Evolutionary conservation across 805 yeast genomes (phyloP).

Genomic region (Wickerhamiella alocasiicola): DNA sequence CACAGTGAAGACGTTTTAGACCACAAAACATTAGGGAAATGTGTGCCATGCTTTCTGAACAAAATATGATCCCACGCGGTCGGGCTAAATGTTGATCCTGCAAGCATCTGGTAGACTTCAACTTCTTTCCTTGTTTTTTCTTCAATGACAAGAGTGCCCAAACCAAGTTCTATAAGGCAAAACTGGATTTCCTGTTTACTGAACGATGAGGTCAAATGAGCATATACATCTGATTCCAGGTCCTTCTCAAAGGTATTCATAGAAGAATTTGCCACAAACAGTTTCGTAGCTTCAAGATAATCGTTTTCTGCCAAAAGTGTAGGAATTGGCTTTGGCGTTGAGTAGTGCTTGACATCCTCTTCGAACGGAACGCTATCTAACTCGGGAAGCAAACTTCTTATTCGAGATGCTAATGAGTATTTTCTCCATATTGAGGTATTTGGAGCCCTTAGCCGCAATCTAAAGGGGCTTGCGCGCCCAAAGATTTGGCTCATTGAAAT

Average conservation of each 20-base stretch:
- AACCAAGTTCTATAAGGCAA: slow-evolving; percentile 9
- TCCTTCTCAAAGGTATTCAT: not conserved
- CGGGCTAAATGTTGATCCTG: not conserved
- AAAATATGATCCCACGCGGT: slow-evolving; percentile 6
- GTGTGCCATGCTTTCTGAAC: not conserved
- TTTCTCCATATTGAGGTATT: not conserved
- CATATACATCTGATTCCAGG: not conserved
- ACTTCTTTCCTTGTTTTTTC: not conserved
- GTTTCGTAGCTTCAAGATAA: slow-evolving; percentile 10
- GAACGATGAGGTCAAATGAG: not conserved
- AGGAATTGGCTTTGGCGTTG: not conserved
- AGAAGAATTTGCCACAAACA: slow-evolving; percentile 3
- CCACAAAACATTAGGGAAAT: slow-evolving; percentile 17
- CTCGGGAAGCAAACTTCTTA: slow-evolving; percentile 8
- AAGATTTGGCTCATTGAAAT: slow-evolving; percentile 6
- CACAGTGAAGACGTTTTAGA: slow-evolving; percentile 11
- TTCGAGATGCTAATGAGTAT: slow-evolving; percentile 9
- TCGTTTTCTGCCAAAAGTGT: slow-evolving; percentile 5
- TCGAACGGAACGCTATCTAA: slow-evolving; percentile 2
- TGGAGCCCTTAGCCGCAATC: not conserved
- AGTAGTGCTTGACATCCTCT: not conserved
- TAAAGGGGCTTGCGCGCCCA: not conserved
- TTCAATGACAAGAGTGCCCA: slow-evolving; percentile 12
- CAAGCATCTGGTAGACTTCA: not conserved
- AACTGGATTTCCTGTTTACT: slow-evolving; percentile 1